Percentiles rank a stretch among this genome's conserved stretches.
Conservation (phyloP, 2,329 filamentous ascomycete species). For the Tolypocladium tundrense region DNA sequence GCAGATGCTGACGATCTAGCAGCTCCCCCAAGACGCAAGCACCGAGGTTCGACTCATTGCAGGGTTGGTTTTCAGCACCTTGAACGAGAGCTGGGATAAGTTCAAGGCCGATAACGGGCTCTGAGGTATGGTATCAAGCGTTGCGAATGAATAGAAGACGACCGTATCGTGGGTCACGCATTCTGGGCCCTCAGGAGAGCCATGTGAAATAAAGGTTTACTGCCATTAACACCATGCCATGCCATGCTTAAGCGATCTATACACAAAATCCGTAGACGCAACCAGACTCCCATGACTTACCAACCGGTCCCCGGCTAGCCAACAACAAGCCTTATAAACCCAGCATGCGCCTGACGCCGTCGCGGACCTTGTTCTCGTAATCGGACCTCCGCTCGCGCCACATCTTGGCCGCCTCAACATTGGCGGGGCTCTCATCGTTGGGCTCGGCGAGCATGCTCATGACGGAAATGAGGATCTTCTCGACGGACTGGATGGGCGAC, state of each 20-base stretch:
- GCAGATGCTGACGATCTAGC: conserved; percentile 6
- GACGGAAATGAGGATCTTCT: conserved; percentile 93
- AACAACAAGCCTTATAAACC: conserved; percentile 43
- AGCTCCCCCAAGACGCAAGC: conserved; percentile 54
- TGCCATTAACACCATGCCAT: conserved; percentile 12
- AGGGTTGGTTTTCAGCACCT: conserved; percentile 53
- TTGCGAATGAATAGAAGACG: background rate
- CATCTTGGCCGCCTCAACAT: conserved; percentile 93
- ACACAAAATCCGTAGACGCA: background rate
- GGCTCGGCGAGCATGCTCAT: conserved; percentile 98
- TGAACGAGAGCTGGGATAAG: conserved; percentile 66
- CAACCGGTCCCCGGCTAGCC: background rate
- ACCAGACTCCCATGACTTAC: background rate
- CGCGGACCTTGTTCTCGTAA: conserved; percentile 79
- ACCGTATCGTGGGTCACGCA: background rate
- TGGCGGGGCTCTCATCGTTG: conserved; percentile 93
- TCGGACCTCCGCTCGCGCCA: conserved; percentile 77
- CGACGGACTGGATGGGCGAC: conserved; percentile 93
- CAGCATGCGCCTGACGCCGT: conserved; percentile 69
- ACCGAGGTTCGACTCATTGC: conserved; percentile 59
- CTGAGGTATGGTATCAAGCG: conserved; percentile 18
- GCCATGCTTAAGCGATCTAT: conserved; percentile 1
- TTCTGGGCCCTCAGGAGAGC: background rate
- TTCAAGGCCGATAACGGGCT: conserved; percentile 61
- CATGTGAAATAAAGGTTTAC: background rate